These are phyloP conservation scores for Blastomyces emzantsi DNA, from an alignment of 2,329 filamentous ascomycete genomes.

Conservation along the genomic window DNA sequence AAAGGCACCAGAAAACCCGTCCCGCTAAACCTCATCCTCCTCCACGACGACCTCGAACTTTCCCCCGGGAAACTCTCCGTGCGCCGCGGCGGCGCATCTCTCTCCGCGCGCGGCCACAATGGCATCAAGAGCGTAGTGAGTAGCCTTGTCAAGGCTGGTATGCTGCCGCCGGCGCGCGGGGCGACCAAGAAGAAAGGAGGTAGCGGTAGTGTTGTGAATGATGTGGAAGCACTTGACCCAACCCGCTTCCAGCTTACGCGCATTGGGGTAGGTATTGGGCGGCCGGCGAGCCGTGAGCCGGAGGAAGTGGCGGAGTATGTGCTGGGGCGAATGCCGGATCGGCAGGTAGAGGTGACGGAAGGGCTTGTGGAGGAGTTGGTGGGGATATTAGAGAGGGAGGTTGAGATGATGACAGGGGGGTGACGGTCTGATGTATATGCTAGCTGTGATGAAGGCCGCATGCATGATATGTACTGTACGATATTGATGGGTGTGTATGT, in stretches of 20 bases:
- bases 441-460: background rate
- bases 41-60: conserved; percentile 84
- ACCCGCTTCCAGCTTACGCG: conserved; percentile 37
- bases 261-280: conserved; percentile 79
- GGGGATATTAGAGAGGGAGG: conserved; percentile 36
- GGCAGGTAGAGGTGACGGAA: conserved; percentile 46
- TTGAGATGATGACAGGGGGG: background rate
- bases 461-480: background rate
- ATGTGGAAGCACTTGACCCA: background rate
- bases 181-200: conserved; percentile 36
- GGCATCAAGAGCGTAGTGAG: conserved; percentile 60
- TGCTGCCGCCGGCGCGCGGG: conserved; percentile 19
- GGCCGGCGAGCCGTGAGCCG: conserved; percentile 60
- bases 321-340: conserved; percentile 53
- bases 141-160: conserved; percentile 39
- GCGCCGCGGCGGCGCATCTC: conserved; percentile 47
- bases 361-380: conserved; percentile 42
- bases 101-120: conserved; percentile 62
- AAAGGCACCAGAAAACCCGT: conserved; percentile 18
- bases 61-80: conserved; percentile 58
- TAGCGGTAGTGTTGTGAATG: conserved; percentile 19
- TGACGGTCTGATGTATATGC: background rate
- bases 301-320: conserved; percentile 68
- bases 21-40: conserved; percentile 53
- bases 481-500: background rate